Conservation (phyloP, 352 stramenopile species). For the Halophytophthora batemanensis region DNA sequence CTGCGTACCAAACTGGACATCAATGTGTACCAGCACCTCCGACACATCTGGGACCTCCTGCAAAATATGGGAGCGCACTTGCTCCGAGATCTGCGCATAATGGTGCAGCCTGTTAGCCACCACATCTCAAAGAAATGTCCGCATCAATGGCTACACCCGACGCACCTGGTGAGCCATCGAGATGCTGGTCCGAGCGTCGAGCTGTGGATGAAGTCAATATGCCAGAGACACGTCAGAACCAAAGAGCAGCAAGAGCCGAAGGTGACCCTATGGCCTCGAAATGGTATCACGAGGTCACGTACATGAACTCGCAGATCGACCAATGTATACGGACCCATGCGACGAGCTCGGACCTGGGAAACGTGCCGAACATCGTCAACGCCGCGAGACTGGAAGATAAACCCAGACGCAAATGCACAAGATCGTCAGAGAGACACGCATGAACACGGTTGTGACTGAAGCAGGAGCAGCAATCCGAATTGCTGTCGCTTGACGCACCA, state of each 20-base stretch:
- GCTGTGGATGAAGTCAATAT: conserved; percentile 26
- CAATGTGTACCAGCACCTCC: conserved; percentile 86
- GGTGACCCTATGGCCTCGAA: too few relatives aligned
- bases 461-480: neutral
- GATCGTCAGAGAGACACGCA: neutral
- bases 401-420: neutral
- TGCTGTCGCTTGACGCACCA: conserved; percentile 29
- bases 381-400: conserved; percentile 48
- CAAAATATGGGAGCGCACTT: conserved; percentile 69
- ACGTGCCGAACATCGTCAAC: conserved; percentile 80
- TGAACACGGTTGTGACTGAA: neutral
- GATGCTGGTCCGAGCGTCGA: conserved; percentile 77
- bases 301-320: conserved; percentile 86
- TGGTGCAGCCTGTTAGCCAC: neutral
- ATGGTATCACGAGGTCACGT: too few relatives aligned
- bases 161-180: conserved; percentile 79
- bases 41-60: conserved; percentile 72
- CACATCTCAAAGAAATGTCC: neutral
- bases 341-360: conserved; percentile 75
- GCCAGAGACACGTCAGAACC: too few relatives aligned
- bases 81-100: conserved; percentile 47
- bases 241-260: too few relatives aligned
- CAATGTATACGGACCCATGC: conserved; percentile 86
- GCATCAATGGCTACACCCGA: neutral
- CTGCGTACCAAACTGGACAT: conserved; percentile 65